Evolutionary conservation across 148 eudicot genomes (phyloP).

Genomic region (Chenopodium suecicum): DNA sequence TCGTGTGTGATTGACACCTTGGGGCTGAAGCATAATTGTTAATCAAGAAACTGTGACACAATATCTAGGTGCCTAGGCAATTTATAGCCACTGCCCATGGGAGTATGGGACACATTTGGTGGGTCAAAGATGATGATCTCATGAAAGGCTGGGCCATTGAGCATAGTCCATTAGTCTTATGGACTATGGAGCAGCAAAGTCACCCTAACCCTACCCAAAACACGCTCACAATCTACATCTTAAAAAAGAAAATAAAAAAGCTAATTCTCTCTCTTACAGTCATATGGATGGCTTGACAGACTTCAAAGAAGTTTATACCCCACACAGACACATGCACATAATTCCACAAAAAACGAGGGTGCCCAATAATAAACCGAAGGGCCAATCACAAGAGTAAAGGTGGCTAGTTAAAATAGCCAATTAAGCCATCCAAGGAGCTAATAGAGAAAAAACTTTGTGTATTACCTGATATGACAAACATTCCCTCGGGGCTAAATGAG

Average conservation of each 20-base stretch:
- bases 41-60: background rate
- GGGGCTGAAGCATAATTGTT: background rate
- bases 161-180: no score
- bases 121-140: background rate
- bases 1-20: background rate
- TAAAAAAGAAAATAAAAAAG: no score
- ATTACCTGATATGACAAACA: slow-evolving; percentile 88
- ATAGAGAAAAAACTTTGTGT: background rate
- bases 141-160: background rate
- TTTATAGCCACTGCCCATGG: background rate
- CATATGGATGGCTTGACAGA: background rate
- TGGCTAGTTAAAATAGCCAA: background rate
- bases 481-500: slow-evolving; percentile 92
- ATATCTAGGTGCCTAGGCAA: background rate
- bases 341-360: background rate
- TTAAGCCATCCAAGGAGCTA: background rate
- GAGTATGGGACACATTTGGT: background rate
- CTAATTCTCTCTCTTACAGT: no score
- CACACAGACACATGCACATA: background rate
- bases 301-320: background rate
- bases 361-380: background rate
- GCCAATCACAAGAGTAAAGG: background rate
- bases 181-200: no score
- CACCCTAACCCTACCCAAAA: no score
- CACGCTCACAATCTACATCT: no score